phyloP scores from a whole-genome alignment of 1,284 basidiomycete species.

The Prillingera fragicola region DNA sequence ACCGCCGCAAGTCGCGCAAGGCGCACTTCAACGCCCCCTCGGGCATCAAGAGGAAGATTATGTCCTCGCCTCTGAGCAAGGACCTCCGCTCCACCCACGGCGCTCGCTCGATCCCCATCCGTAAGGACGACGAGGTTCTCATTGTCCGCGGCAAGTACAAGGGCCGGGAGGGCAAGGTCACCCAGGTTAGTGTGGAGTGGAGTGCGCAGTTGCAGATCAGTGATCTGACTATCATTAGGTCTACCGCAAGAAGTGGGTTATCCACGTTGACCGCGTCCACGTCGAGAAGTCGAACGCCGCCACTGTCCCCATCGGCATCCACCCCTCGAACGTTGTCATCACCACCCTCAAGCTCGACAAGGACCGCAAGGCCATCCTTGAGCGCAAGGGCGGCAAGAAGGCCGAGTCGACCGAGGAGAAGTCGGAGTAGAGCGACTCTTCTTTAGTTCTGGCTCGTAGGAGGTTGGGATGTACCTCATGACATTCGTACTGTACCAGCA shows the following conservation, averaged over 20 bases:
- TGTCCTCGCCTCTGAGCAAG: conserved; percentile 93
- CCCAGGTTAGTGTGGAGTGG: conserved; percentile 53
- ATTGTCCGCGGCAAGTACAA: conserved; percentile 96
- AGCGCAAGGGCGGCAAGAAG: conserved; percentile 49
- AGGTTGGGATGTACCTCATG: conserved; percentile 19
- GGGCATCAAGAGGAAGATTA: conserved; percentile 90
- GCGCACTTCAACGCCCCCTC: conserved; percentile 92
- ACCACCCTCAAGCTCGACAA: conserved; percentile 67
- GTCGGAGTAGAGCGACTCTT: conserved; percentile 32
- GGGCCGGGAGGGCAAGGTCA: conserved; percentile 96
- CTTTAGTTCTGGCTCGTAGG: neutral
- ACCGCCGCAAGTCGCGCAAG: conserved; percentile 92
- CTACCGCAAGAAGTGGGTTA: conserved; percentile 99
- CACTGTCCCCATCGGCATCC: conserved; percentile 86
- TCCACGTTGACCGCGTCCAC: conserved; percentile 96
- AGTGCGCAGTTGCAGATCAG: neutral
- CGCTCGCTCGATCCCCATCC: conserved; percentile 89
- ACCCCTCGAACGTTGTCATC: conserved; percentile 97
- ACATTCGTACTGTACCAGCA: too few species aligned
- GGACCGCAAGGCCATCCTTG: conserved; percentile 51
- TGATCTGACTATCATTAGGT: conserved; percentile 58
- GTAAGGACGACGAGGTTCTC: conserved; percentile 97
- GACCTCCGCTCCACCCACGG: conserved; percentile 89
- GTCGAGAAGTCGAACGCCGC: conserved; percentile 98
- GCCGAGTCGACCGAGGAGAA: conserved; percentile 40